Base-by-base conservation (phyloP, 768 basidiomycete genomes). In the Neoboletus magnificus region DNA sequence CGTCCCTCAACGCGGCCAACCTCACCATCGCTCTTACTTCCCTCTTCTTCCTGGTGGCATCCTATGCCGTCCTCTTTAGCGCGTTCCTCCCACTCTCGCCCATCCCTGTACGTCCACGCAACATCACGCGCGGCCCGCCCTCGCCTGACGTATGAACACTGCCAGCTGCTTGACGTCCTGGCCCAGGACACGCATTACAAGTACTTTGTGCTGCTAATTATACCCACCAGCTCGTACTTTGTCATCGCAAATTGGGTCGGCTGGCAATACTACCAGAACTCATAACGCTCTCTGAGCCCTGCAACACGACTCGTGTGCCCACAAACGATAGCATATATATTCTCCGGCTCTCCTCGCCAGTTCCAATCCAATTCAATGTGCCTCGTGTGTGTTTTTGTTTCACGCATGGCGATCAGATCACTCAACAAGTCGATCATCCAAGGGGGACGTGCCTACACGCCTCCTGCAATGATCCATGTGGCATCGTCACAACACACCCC, bases 191-290 rank as follows among this genome's bases (percentile, higher is more conserved):
- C 76, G 23, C 91, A 97, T 67, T 96, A 96, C 83, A 95, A 94
- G 73, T 97, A 96, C 72, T 83, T 96, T 62, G 64, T 73, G 30
- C 72, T 94, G 12, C 73, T 97, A 37, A 76, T 94, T 42, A 80
- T 98, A 43, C 93, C 96, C 13, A 86, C 86, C 9, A 83, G 80
- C 11, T 79, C 87, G 39, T 94, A 92, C 73, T 96, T 94, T 71
- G 89, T 93, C 50, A 98, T 98, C 64, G 93, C 93, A 40, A 98
- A 98, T 66, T 98, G 96, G 96, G 91, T 96, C 37, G 95, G 95
- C 40, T 98, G 94, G 93, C 93, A 98, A 71, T 97, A 93, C 71
- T 98, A 92, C 69, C 84, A 89, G 42, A 93, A 94, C 71, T 92
- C 93, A 12, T 95, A 71, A 82, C 40, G 23, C 40, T 41, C 42